Evolutionary conservation across 805 yeast genomes (phyloP), one percentile per base, ranked within the genome.

Genomic region (Teunomyces atbi): DNA sequence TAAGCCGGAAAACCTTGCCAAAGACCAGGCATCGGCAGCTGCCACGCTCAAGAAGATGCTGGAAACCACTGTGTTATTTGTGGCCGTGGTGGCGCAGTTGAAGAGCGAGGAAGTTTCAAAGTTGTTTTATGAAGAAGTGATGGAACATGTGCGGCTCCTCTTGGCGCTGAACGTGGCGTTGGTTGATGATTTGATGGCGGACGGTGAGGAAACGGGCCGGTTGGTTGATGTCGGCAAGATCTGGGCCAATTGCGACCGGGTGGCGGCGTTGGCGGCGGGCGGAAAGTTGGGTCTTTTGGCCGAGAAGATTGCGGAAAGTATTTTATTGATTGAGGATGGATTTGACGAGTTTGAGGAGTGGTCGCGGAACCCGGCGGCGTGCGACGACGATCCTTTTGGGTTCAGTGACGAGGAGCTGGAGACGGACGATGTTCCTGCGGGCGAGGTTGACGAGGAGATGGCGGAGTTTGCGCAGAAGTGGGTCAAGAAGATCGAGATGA

Each of bases 281-380:
- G 89, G 89, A 0, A 76, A 79, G 41, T 50, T 80, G 13, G 85
- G 82, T 2, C 56, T 82, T 1, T 63, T 86, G 44, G 77, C 76
- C 29, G 54, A 55, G 26, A 76, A 74, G 45, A 64, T 85, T 3
- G 69, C 66, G 46, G 68, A 68, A 43, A 70, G 76, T 8, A 65
- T 77, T 20, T 52, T 58, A 1, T 58, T 86, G 45, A 68, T 84
- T 5, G 76, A 72, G 15, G 92, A 86, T 62, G 85, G 83, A 0
- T 62, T 78, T n/a, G 78, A 74, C 7, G 95, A 88, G 55, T 74
- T 85, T 42, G 79, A 71, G 16, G 88, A 80, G 47, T 87, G 92
- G 88, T 57, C 83, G 2, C 79, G 80, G 47, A 74, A 83, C 50
- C 92, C 91, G 0, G 67, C 66, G 11, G 66, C 65, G 6, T 57